phyloP scores from a whole-genome alignment of 345 rosid species.

The Linum usitatissimum region DNA sequence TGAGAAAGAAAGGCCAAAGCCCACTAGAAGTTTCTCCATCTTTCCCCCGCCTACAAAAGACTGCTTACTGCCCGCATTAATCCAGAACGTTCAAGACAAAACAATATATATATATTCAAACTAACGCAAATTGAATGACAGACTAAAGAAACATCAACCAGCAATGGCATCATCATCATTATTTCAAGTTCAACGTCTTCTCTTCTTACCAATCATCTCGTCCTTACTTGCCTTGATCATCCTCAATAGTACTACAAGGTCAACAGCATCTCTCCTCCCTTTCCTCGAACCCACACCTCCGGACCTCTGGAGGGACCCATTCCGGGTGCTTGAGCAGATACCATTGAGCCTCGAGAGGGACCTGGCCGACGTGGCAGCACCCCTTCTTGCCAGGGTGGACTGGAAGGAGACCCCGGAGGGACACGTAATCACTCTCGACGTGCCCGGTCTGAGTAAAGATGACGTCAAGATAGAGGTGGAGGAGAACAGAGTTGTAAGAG shows the following conservation, averaged over 20 bases:
- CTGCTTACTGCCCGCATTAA: too few species aligned
- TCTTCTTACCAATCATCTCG: not conserved
- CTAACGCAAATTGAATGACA: too few species aligned
- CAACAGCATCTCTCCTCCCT: constrained; percentile 33
- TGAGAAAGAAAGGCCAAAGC: too few species aligned
- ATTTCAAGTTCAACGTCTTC: not conserved
- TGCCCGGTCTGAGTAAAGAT: constrained; percentile 66
- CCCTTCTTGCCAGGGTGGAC: constrained; percentile 55
- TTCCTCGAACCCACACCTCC: too few species aligned
- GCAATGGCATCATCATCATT: too few species aligned
- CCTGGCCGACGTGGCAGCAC: constrained; percentile 19
- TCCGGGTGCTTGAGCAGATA: constrained; percentile 49
- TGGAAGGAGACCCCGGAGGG: constrained; percentile 80
- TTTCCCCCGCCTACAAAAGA: too few species aligned
- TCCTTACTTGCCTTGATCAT: not conserved
- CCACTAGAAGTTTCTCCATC: too few species aligned
- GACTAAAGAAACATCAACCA: too few species aligned
- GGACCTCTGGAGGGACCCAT: constrained; percentile 52
- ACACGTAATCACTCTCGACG: constrained; percentile 52
- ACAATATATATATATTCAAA: too few species aligned
- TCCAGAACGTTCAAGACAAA: too few species aligned
- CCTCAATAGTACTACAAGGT: constrained; percentile 1
- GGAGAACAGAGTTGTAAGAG: constrained; percentile 49
- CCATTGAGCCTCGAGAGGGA: constrained; percentile 47
- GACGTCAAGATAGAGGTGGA: constrained; percentile 70